Percentiles rank a stretch among this genome's conserved stretches.
Evolutionary conservation across 148 eudicot genomes (phyloP).

Genomic region (Pharnaceum exiguum): DNA sequence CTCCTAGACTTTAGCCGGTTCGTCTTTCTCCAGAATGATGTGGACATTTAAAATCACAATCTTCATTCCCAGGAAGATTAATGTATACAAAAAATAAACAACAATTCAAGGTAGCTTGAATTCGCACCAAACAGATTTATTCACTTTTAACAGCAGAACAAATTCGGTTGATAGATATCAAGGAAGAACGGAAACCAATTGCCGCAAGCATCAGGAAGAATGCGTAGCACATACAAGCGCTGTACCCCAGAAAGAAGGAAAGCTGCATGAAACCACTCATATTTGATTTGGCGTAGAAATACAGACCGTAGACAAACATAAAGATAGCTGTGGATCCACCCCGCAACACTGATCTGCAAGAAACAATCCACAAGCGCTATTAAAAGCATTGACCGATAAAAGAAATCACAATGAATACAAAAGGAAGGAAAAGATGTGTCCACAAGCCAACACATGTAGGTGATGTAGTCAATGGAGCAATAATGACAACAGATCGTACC

Average conservation of each 20-base stretch:
- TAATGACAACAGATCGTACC: conserved; percentile 35
- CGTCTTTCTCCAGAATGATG: background rate
- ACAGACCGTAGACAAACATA: conserved; percentile 53
- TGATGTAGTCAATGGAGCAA: background rate
- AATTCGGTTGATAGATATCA: conserved; percentile 49
- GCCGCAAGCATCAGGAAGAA: conserved; percentile 77
- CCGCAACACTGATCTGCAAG: conserved; percentile 62
- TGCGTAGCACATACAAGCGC: conserved; percentile 62
- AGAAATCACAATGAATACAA: background rate
- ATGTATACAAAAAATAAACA: background rate
- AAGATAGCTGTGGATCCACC: conserved; percentile 72
- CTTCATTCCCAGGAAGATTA: background rate
- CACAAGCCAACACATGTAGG: too few relatives aligned
- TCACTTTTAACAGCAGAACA: conserved; percentile 64
- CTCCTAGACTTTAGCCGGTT: too few relatives aligned
- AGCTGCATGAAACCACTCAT: conserved; percentile 76
- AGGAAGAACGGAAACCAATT: conserved; percentile 55
- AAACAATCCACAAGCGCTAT: background rate
- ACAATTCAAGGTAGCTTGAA: background rate
- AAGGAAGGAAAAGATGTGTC: too few relatives aligned
- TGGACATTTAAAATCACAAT: background rate
- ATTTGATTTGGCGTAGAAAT: conserved; percentile 52
- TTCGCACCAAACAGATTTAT: conserved; percentile 18
- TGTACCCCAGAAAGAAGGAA: conserved; percentile 60
- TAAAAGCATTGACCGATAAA: background rate